phyloP scores from a whole-genome alignment of 2,329 filamentous ascomycete genomes.

The Curvularia lunata region DNA sequence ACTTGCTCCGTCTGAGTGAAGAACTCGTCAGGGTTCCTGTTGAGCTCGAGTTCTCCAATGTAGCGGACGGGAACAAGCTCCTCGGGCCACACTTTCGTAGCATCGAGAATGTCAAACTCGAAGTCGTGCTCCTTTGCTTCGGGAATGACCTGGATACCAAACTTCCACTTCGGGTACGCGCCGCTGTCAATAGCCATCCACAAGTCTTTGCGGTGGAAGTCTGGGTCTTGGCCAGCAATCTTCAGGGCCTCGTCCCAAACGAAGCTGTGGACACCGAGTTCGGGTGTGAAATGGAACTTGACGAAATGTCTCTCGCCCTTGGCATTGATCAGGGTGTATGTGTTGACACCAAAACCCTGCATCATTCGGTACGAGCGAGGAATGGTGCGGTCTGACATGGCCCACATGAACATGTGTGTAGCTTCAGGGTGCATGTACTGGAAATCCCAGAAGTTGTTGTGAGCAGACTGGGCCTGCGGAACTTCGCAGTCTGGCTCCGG shows the following conservation, averaged over 20 bases:
- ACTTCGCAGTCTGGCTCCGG: slow-evolving; percentile 74
- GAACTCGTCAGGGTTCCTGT: slow-evolving; percentile 80
- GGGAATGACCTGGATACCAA: slow-evolving; percentile 79
- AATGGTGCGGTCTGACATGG: slow-evolving; percentile 76
- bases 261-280: slow-evolving; percentile 76
- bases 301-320: slow-evolving; percentile 74
- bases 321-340: slow-evolving; percentile 71
- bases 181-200: slow-evolving; percentile 75
- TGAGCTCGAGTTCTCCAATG: slow-evolving; percentile 80
- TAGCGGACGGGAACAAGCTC: slow-evolving; percentile 76
- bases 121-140: slow-evolving; percentile 77
- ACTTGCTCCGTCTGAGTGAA: slow-evolving; percentile 84
- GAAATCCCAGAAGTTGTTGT: slow-evolving; percentile 83
- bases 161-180: slow-evolving; percentile 77
- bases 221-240: slow-evolving; percentile 67
- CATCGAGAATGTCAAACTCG: slow-evolving; percentile 84
- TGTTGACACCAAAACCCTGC: slow-evolving; percentile 86
- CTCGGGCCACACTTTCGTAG: slow-evolving; percentile 86
- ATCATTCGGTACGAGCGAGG: slow-evolving; percentile 82
- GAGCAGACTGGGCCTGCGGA: slow-evolving; percentile 72
- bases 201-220: slow-evolving; percentile 82
- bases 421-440: slow-evolving; percentile 69
- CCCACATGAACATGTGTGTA: slow-evolving; percentile 81
- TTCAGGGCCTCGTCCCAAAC: slow-evolving; percentile 83
- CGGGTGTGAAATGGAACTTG: slow-evolving; percentile 79